A percentile compares a stretch with the other conserved stretches of the same genome.
Evolutionary conservation across 441 rosid species (phyloP).

Genomic region (Gossypium lobatum): DNA sequence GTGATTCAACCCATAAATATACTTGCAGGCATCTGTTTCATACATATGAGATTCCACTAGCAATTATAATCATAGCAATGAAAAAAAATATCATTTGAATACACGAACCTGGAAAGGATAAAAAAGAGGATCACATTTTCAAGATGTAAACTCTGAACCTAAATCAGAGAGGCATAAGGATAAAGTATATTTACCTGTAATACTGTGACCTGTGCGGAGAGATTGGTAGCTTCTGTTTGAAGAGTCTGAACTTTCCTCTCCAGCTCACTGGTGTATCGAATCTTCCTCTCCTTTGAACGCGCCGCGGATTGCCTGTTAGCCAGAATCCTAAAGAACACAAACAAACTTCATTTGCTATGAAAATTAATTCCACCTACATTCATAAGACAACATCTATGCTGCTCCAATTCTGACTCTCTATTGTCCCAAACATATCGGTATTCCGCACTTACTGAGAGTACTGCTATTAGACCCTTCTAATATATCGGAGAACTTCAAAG

Average conservation of each 20-base stretch:
- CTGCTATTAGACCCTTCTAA: too few species aligned
- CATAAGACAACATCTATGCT: not conserved
- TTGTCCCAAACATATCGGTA: too few species aligned
- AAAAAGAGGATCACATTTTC: not conserved
- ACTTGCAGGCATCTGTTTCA: not conserved
- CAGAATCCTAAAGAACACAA: constrained; percentile 50
- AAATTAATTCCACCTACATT: not conserved
- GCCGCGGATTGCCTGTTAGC: constrained; percentile 97
- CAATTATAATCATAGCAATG: not conserved
- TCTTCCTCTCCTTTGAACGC: constrained; percentile 90
- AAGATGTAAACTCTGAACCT: not conserved
- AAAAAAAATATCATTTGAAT: not conserved
- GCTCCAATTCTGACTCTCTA: not conserved
- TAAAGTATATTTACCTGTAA: constrained; percentile 49
- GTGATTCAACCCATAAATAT: not conserved
- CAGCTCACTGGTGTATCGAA: constrained; percentile 69
- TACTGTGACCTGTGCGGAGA: constrained; percentile 58
- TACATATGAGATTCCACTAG: not conserved
- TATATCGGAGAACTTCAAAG: too few species aligned
- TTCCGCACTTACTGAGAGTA: too few species aligned
- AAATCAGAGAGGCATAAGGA: not conserved
- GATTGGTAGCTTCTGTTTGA: constrained; percentile 7
- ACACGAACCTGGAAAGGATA: not conserved
- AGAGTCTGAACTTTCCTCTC: constrained; percentile 8
- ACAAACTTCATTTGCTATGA: not conserved